Evolutionary conservation across 352 stramenopile genomes (phyloP).

Genomic region (Globisporangium camurandrum): DNA sequence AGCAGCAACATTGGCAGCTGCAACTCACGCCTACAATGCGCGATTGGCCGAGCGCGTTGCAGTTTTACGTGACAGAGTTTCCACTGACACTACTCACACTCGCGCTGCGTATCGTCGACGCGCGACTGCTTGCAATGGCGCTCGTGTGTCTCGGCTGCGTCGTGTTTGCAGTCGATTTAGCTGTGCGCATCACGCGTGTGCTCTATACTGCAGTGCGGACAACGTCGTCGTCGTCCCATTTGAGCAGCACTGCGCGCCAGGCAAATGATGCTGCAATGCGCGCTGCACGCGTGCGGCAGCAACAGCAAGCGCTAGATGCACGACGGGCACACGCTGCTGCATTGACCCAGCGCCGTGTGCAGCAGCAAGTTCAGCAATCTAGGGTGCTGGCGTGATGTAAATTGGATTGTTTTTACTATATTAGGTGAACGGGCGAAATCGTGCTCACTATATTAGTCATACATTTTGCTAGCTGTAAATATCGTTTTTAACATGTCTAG

Average conservation of each 20-base stretch:
- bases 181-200: conserved; percentile 4
- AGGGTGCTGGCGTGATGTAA: no score
- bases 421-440: no score
- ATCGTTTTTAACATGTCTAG: no score
- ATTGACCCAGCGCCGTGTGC: conserved; percentile 6
- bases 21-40: conserved; percentile 5
- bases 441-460: no score
- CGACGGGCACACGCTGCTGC: neutral
- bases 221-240: conserved; percentile 47
- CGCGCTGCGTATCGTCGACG: conserved; percentile 13
- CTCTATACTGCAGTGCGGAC: conserved; percentile 20
- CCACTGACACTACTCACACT: conserved; percentile 16
- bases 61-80: conserved; percentile 28
- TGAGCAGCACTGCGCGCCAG: neutral
- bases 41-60: conserved; percentile 6
- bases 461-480: no score
- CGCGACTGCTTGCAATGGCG: conserved; percentile 16
- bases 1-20: conserved; percentile 7
- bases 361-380: neutral
- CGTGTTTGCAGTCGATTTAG: conserved; percentile 24
- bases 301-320: conserved; percentile 12
- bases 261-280: conserved; percentile 69
- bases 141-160: conserved; percentile 16
- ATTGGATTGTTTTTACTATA: no score
- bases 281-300: conserved; percentile 34